Evolutionary conservation across 257 asterid genomes (phyloP).

Genomic region (Striga asiatica): DNA sequence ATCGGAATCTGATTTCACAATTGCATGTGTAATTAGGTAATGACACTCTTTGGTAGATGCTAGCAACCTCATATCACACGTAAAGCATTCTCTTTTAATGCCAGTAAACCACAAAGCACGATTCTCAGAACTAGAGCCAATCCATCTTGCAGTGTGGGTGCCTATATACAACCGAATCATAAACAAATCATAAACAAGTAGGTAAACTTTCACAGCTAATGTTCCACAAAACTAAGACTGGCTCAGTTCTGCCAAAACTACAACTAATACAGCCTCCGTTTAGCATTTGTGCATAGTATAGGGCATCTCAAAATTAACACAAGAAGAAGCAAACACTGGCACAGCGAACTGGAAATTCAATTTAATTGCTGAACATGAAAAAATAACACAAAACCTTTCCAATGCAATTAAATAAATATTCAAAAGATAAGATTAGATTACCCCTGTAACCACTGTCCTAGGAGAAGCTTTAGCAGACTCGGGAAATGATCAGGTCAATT

Average conservation of each 20-base stretch:
- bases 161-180: background rate
- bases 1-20: background rate
- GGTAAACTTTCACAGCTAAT: background rate
- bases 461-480: conserved; percentile 14
- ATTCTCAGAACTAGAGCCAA: background rate
- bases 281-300: background rate
- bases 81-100: background rate
- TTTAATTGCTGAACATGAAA: background rate
- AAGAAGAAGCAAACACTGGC: background rate
- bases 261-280: background rate
- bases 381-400: background rate
- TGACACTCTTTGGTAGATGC: background rate
- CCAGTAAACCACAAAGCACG: background rate
- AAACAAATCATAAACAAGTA: background rate
- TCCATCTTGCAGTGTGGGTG: background rate
- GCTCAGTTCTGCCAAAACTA: conserved; percentile 6
- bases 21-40: background rate
- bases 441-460: conserved; percentile 7
- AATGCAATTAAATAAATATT: background rate
- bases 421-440: background rate
- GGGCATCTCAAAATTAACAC: background rate
- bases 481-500: conserved; percentile 14
- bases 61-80: background rate
- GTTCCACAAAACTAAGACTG: background rate
- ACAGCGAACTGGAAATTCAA: background rate